Conservation (phyloP, 2,329 filamentous ascomycete species). For the Alternaria sp. region DNA sequence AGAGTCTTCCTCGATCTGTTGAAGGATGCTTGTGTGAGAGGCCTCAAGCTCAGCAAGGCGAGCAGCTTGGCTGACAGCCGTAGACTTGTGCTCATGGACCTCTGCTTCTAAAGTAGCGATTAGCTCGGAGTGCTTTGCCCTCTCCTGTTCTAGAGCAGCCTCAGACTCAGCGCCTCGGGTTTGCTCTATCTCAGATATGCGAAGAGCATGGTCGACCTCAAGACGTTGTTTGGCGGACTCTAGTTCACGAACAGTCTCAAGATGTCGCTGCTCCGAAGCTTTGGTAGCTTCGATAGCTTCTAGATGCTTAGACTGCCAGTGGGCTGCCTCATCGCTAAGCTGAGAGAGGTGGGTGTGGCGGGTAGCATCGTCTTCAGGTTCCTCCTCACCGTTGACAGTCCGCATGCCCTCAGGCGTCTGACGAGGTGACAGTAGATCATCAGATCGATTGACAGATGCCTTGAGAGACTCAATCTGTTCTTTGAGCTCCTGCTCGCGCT, state of each 20-base stretch:
- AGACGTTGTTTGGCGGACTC: slow-evolving; percentile 63
- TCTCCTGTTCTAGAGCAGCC: slow-evolving; percentile 50
- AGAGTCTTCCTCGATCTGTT: slow-evolving; percentile 71
- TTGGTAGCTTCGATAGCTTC: slow-evolving; percentile 73
- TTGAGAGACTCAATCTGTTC: slow-evolving; percentile 74
- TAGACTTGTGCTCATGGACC: slow-evolving; percentile 80
- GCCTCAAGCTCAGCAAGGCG: slow-evolving; percentile 78
- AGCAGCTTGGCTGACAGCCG: slow-evolving; percentile 71
- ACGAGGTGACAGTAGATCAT: slow-evolving; percentile 28
- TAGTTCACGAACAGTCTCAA: slow-evolving; percentile 74
- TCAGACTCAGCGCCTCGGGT: slow-evolving; percentile 35
- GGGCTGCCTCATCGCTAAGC: slow-evolving; percentile 73
- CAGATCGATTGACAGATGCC: slow-evolving; percentile 52
- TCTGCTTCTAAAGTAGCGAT: slow-evolving; percentile 70
- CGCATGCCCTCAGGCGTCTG: slow-evolving; percentile 10
- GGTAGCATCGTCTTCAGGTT: slow-evolving; percentile 31
- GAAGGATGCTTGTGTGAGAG: slow-evolving; percentile 69
- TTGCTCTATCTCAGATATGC: slow-evolving; percentile 40
- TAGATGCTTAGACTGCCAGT: slow-evolving; percentile 80
- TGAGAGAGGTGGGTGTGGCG: slow-evolving; percentile 67
- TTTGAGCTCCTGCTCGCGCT: slow-evolving; percentile 76
- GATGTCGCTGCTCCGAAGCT: slow-evolving; percentile 74
- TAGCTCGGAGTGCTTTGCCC: slow-evolving; percentile 57
- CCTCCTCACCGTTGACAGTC: slow-evolving; percentile 9
- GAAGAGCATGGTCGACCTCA: slow-evolving; percentile 42